Evolutionary conservation across 1,284 basidiomycete genomes (phyloP), one percentile per base, ranked within the genome.

Genomic region (Ustilago tritici): DNA sequence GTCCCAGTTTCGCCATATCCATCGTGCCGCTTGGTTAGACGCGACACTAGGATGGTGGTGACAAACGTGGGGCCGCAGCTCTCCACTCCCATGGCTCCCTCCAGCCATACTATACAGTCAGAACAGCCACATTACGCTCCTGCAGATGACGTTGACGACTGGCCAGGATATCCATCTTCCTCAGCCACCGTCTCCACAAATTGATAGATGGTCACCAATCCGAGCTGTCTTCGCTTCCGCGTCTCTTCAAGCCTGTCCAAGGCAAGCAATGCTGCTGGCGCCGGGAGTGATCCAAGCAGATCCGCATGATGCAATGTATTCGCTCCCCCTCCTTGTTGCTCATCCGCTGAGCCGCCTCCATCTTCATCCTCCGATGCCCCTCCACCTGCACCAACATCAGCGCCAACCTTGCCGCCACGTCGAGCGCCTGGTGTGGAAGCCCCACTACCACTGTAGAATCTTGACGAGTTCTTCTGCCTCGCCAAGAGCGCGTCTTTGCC

Each of bases 391-490:
- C 35, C 49, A 7, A 28, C 31, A 32, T 54, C 52, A 10, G 49
- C 49, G 3, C 49, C 61, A 9, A 19, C 53, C 4, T 57, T 41
- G 31, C 41, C 60, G 2, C 38, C 47, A 10, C 70, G 55, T 34
- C 38, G 47, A 19, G 71, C 61, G 23, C 71, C 71, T 3, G 74
- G 74, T 6, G 74, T 76, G 5, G 61, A 65, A 12, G 69, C 74
- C 2, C 74, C 74, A 41, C 74, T 76, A 3, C 74, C 74, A 32
- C 65, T 71, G 36, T 76, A 76, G 50, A 76, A 76, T 14, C 63
- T 34, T 19, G 61, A 54, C 19, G 52, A 56, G 23, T 52, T 62
- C 35, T 62, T 65, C 19, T 62, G 70, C 35, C 65, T 54, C 19
- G 70, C 65, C 35, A 68, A 36, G 6, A 63, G 46, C n/a, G 46